These are phyloP conservation scores for Penstemon newberryi DNA, from an alignment of 257 asterid species.

Conservation along the genomic window DNA sequence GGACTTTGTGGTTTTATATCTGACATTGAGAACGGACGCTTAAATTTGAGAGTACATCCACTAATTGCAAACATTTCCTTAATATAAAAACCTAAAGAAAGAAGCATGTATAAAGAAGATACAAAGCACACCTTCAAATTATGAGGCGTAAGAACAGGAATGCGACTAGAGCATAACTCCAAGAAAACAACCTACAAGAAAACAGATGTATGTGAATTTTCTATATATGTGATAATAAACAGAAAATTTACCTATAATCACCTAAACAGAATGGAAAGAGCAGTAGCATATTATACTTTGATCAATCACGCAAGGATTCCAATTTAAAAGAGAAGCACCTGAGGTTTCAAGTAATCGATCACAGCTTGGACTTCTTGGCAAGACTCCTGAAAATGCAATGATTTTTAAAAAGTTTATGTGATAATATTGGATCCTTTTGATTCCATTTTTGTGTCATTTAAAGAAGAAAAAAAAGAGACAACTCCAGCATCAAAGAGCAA, in stretches of 20 bases:
- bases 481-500: too few species aligned
- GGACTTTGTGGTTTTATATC: too few species aligned
- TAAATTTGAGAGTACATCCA: background rate
- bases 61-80: background rate
- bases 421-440: too few species aligned
- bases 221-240: constrained; percentile 2
- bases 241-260: background rate
- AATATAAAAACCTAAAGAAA: background rate
- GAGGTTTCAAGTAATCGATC: constrained; percentile 76
- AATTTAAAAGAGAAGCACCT: constrained; percentile 47
- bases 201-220: constrained; percentile 1
- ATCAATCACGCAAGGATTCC: constrained; percentile 19
- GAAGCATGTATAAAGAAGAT: background rate
- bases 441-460: too few species aligned
- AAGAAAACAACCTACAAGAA: constrained; percentile 71
- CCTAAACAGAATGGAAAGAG: constrained; percentile 16
- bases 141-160: constrained; percentile 69
- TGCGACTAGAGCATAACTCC: constrained; percentile 85
- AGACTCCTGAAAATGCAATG: constrained; percentile 61
- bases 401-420: too few species aligned
- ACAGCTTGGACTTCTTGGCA: constrained; percentile 83
- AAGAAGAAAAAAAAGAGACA: too few species aligned
- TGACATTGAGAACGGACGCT: background rate
- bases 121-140: constrained; percentile 32
- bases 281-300: constrained; percentile 17